phyloP scores from a whole-genome alignment of 2,329 filamentous ascomycete genomes.

The Zopfia rhizophila region DNA sequence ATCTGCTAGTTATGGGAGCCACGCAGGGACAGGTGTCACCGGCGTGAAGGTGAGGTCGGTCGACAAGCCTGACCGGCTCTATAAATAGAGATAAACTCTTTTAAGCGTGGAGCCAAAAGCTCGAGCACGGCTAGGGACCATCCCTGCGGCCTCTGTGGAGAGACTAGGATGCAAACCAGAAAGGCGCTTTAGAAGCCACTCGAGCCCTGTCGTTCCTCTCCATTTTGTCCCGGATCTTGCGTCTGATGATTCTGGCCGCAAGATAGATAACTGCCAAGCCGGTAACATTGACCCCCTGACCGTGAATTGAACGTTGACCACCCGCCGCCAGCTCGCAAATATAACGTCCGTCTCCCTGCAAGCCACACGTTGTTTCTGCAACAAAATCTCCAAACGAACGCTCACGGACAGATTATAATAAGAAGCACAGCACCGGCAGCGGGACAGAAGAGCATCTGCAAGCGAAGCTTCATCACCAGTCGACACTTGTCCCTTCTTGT shows the following conservation, averaged over 20 bases:
- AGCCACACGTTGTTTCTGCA: slow-evolving; percentile 24
- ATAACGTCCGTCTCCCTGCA: slow-evolving; percentile 22
- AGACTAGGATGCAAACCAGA: slow-evolving; percentile 17
- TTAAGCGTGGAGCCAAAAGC: slow-evolving; percentile 34
- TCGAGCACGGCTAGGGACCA: slow-evolving; percentile 2
- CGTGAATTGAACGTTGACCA: slow-evolving; percentile 11
- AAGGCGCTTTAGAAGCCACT: not conserved
- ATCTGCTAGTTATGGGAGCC: slow-evolving; percentile 32
- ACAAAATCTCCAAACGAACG: slow-evolving; percentile 17
- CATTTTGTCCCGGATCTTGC: slow-evolving; percentile 20
- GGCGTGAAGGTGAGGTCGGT: slow-evolving; percentile 32
- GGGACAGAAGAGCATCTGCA: slow-evolving; percentile 20
- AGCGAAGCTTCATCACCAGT: slow-evolving; percentile 22
- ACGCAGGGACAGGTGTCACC: slow-evolving; percentile 33
- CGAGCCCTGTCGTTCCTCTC: slow-evolving; percentile 5
- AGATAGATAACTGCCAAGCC: slow-evolving; percentile 26
- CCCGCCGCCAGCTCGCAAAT: slow-evolving; percentile 7
- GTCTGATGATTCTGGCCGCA: slow-evolving; percentile 12
- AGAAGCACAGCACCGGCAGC: slow-evolving; percentile 26
- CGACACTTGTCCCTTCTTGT: slow-evolving; percentile 34
- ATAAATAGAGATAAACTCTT: slow-evolving; percentile 48
- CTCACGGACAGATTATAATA: slow-evolving; percentile 34
- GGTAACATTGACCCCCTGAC: slow-evolving; percentile 11
- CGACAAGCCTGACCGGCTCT: slow-evolving; percentile 23
- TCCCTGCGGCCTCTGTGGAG: slow-evolving; percentile 30